Base-by-base conservation (phyloP, 2,329 filamentous ascomycete genomes). In the Helotiales sp. region DNA sequence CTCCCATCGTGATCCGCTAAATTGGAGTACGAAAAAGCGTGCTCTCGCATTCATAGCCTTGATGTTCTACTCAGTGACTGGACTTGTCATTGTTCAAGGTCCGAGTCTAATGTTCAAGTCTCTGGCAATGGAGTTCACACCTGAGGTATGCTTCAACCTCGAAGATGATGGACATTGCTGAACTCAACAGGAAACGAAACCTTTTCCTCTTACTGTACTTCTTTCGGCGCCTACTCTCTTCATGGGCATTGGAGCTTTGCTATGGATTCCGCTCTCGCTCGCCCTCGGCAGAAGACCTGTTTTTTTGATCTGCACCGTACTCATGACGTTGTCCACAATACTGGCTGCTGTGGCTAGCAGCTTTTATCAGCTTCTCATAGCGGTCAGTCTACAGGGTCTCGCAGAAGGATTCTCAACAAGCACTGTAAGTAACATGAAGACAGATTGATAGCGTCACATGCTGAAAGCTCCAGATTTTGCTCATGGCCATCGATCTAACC, bases 251-350 rank as follows among this genome's bases (percentile, higher is more conserved):
- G 62, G 59, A 3, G 44, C 57, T 17, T 59, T 64, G 15, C 8
- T 64, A 3, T 64, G 62, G 62, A 57, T 59, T 6, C 62, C 62
- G 2, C 42, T 64, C 2, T 57, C 59, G 3, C 29, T 62, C 15
- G 62, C 55, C 19, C 25, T 57, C 30, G 62, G 62, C 29, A 56
- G 59, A 54, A 46, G 62, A 40, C 62, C 57, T 17, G 59, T 64
- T 2, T 54, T 62, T 15, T 30, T 64, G 13, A 10, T 61, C 3
- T 36, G 17, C 12, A 58, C 40, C 1, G 7, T 60, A 1, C 47
- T 55, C 1, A 13, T 57, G 30, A 25, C 59, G 13, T n/a, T 58
- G 2, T 25, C 49, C 1, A 60, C 56, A 5, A n/a, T 60, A 19
- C 52, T 36, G 44, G 53, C 58, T n/a, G 52, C 33, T 1, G 3